Evolutionary conservation across 495 filamentous ascomycete genomes (phyloP).

Genomic region (Bryoglossum gracile): DNA sequence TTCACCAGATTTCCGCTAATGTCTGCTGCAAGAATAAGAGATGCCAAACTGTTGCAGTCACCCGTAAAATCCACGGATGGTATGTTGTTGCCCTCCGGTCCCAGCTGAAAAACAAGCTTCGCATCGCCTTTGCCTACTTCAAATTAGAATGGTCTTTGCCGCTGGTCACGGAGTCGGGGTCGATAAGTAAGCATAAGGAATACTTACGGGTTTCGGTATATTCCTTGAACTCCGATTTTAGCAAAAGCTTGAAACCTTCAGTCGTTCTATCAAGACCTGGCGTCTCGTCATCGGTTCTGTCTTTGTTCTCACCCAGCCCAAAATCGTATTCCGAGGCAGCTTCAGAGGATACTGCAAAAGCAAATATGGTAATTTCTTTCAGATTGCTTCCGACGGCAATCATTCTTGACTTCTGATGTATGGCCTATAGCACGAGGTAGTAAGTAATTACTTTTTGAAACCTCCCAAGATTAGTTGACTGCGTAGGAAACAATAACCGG

Average conservation of each 20-base stretch:
- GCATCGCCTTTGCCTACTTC: not conserved
- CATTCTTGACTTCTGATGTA: constrained; percentile 50
- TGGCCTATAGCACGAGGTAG: not conserved
- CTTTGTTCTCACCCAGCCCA: too few species aligned
- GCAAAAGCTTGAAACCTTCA: too few species aligned
- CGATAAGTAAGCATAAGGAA: too few species aligned
- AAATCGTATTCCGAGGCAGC: not conserved
- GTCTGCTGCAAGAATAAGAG: constrained; percentile 67
- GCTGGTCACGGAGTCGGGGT: too few species aligned
- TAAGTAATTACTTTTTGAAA: not conserved
- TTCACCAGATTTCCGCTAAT: constrained; percentile 46
- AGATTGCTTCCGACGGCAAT: constrained; percentile 75
- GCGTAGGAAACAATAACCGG: too few species aligned
- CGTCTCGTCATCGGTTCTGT: too few species aligned
- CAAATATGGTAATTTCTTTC: constrained; percentile 16
- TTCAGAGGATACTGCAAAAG: constrained; percentile 1
- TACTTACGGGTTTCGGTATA: too few species aligned
- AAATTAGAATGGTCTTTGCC: too few species aligned
- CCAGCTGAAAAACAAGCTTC: constrained; percentile 8
- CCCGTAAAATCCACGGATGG: constrained; percentile 70
- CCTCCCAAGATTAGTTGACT: not conserved
- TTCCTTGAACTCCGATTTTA: too few species aligned
- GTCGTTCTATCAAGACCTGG: too few species aligned
- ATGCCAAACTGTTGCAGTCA: constrained; percentile 51
- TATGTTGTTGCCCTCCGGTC: constrained; percentile 50